Base-by-base conservation (phyloP, 768 basidiomycete species). In the Russula abietina region DNA sequence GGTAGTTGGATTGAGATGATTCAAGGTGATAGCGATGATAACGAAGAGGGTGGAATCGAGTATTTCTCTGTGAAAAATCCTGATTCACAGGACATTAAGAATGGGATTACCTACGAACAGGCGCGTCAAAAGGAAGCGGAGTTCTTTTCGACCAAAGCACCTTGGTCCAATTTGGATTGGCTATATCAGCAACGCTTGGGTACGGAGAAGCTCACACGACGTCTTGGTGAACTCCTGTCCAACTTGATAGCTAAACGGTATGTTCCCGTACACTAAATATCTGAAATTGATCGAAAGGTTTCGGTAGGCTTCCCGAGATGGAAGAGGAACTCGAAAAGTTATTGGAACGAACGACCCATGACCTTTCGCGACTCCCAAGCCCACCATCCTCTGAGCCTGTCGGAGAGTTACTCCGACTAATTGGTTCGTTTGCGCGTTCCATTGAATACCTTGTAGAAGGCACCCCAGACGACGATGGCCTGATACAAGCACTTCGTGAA, bases 291-390 rank as follows among this genome's bases (percentile, higher is more conserved):
- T 41, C 38, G 19, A 22, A 61, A 32, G 30, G 46, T 17, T 30
- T 39, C 36, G 24, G 30, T 57, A 88, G 87, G 53, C 76, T 89
- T 1, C 87, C 87, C 0, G 74, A 81, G 60, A 82, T 88, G 16
- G 79, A 82, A 54, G 38, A 39, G 38, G 86, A 87, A 61, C 71
- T 88, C 17, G 75, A 79, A 24, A 74, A 67, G 0, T 70, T 77
- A 0, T 76, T 86, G 1, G 59, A 68, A 0, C 70, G 68, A 10
- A 77, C 80, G 0, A 73, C 76, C 0, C 48, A 67, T 0, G 70
- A 62, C n/a, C 24, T 79, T 1, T 33, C 46, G 0, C 17, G 36
- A 7, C 71, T 80, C 1, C 85, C 87, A 0, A 76, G 68, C 19
- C 76, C 78, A 0, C 85, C 85, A 0, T 81, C 85, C 0, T 66